These are phyloP conservation scores for Lichtheimia hyalospora DNA, from an alignment of 371 early-diverging fungal genomes.

Conservation along the genomic window DNA sequence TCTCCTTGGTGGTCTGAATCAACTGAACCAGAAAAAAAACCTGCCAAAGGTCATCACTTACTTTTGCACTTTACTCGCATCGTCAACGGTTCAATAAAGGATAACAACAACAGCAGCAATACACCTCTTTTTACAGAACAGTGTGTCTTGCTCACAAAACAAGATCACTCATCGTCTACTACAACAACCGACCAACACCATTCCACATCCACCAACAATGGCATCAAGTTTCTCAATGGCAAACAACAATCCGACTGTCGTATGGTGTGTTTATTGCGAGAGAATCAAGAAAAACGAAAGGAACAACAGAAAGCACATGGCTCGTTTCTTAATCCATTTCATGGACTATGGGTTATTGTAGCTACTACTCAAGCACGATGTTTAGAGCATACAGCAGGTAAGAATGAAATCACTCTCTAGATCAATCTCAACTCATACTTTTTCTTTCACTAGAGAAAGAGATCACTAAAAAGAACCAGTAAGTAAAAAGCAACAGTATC, in stretches of 20 bases:
- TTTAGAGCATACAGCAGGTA: slow-evolving; percentile 21
- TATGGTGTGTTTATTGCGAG: slow-evolving; percentile 27
- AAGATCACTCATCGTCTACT: not conserved
- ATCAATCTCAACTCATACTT: not conserved
- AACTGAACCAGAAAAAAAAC: slow-evolving; percentile 2
- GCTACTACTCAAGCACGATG: slow-evolving; percentile 23
- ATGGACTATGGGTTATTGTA: slow-evolving; percentile 22
- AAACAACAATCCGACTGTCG: slow-evolving; percentile 13
- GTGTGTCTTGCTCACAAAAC: not conserved
- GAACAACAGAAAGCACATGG: slow-evolving; percentile 9
- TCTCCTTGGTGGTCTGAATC: slow-evolving; percentile 17
- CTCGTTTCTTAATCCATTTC: slow-evolving; percentile 18
- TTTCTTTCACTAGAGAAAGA: slow-evolving; percentile 11
- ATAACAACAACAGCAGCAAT: not conserved
- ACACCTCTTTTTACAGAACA: not conserved
- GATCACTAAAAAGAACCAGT: slow-evolving; percentile 18
- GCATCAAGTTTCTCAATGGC: not conserved
- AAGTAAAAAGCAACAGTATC: not conserved
- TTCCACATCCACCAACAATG: too few relatives aligned
- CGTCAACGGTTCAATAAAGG: not conserved
- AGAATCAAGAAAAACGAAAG: slow-evolving; percentile 10
- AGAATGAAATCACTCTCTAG: not conserved
- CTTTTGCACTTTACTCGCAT: slow-evolving; percentile 14
- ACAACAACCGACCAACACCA: too few relatives aligned
- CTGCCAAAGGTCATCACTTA: slow-evolving; percentile 1